These are phyloP conservation scores for Eutrema yunnanense DNA, from an alignment of 345 rosid genomes.

Conservation along the genomic window DNA sequence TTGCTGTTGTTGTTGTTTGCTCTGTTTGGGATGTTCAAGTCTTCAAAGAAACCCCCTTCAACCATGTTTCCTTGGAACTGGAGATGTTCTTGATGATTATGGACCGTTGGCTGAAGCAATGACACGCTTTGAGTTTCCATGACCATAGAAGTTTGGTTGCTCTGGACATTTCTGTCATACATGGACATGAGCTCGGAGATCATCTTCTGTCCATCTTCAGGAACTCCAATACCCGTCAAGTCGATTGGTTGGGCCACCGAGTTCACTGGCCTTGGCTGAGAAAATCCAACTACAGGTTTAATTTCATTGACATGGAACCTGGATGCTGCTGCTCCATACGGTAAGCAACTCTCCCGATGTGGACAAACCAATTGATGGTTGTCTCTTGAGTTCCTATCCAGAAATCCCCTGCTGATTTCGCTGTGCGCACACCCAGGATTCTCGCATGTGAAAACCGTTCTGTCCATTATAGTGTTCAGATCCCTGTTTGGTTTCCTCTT, in stretches of 20 bases:
- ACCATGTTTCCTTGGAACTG: slow-evolving; percentile 41
- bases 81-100: slow-evolving; percentile 54
- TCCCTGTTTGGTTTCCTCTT: slow-evolving; percentile 71
- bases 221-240: slow-evolving; percentile 68
- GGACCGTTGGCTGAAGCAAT: slow-evolving; percentile 38
- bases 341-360: slow-evolving; percentile 36
- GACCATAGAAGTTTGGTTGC: slow-evolving; percentile 38
- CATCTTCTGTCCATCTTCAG: slow-evolving; percentile 92
- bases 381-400: slow-evolving; percentile 69
- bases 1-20: slow-evolving; percentile 27
- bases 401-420: slow-evolving; percentile 56
- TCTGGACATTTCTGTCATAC: slow-evolving; percentile 59
- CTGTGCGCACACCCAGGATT: slow-evolving; percentile 62
- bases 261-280: slow-evolving; percentile 50
- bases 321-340: slow-evolving; percentile 46
- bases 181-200: slow-evolving; percentile 80
- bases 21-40: slow-evolving; percentile 41
- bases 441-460: slow-evolving; percentile 67
- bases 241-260: slow-evolving; percentile 44
- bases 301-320: slow-evolving; percentile 68
- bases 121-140: slow-evolving; percentile 37
- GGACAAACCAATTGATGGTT: slow-evolving; percentile 81
- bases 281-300: slow-evolving; percentile 58
- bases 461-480: slow-evolving; percentile 55
- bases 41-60: slow-evolving; percentile 55